A percentile compares a stretch with the other conserved stretches of the same genome.
Conservation (phyloP, 345 rosid species). For the Raphanus raphanistrum region DNA sequence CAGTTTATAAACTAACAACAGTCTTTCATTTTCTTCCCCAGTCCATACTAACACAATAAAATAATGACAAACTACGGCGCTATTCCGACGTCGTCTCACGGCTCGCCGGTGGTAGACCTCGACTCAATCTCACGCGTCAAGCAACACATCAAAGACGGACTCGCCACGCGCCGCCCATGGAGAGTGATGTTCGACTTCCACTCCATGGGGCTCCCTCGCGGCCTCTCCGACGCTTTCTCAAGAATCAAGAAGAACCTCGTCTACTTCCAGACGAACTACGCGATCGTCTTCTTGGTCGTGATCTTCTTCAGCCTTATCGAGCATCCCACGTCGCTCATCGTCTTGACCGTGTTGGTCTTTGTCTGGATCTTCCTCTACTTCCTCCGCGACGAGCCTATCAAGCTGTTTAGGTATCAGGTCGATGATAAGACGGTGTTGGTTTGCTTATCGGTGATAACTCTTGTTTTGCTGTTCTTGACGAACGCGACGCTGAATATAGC, state of each 20-base stretch:
- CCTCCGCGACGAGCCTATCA: slow-evolving; percentile 71
- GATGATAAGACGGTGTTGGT: slow-evolving; percentile 56
- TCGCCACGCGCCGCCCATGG: slow-evolving; percentile 73
- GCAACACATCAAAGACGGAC: slow-evolving; percentile 55
- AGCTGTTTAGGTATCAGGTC: slow-evolving; percentile 48
- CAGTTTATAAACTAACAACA: not conserved
- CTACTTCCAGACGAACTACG: slow-evolving; percentile 71
- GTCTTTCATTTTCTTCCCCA: slow-evolving; percentile 1
- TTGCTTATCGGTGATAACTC: slow-evolving; percentile 50
- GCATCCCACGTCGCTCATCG: slow-evolving; percentile 76
- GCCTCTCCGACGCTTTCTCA: slow-evolving; percentile 40
- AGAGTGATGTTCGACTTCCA: slow-evolving; percentile 55
- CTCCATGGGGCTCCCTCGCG: slow-evolving; percentile 46
- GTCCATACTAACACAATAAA: not conserved
- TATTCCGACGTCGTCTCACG: slow-evolving; percentile 68
- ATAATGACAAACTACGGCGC: slow-evolving; percentile 74
- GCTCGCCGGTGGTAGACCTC: slow-evolving; percentile 37
- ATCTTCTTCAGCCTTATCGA: slow-evolving; percentile 65
- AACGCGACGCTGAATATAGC: slow-evolving; percentile 57
- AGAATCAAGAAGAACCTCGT: slow-evolving; percentile 49
- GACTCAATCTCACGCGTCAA: slow-evolving; percentile 66
- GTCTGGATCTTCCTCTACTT: slow-evolving; percentile 79
- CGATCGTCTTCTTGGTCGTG: slow-evolving; percentile 50
- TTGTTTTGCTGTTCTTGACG: slow-evolving; percentile 62
- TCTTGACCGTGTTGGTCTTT: slow-evolving; percentile 57